Base-by-base conservation (phyloP, 805 yeast species). In the Candida awuae region DNA sequence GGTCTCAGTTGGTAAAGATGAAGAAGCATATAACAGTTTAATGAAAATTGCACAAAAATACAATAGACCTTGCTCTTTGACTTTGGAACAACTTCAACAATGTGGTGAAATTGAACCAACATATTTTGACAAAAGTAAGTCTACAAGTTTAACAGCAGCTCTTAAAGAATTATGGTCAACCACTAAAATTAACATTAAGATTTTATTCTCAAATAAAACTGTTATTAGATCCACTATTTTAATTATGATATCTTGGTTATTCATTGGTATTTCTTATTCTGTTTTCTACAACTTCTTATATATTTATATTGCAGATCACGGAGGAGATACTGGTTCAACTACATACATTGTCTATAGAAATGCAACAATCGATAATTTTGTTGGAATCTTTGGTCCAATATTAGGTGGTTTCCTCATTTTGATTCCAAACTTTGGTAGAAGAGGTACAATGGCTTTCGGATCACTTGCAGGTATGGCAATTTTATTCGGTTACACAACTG, bases 401-500 rank as follows among this genome's bases (percentile, higher is more conserved):
- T 55, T 74, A 32, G 80, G 75, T 4, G 76, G 73, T 35, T 57
- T 47, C 27, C 39, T 67, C 25, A 47, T 58, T 26, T 16, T 37
- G 28, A 50, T 58, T 20, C 63, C 63, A 8, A 43, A 36, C 19
- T 59, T 75, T 23, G 80, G 82, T 6, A 64, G 82, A 54, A 67
- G 75, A 49, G 82, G 82, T 8, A 67, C 79, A 1, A 63, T 77
- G 66, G 58, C 61, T 1, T 56, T 65, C 26, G 77, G 82, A 18
- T 67, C 77, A 6, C 19, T 77, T 3, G 52, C 73, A 25, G 65
- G 78, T 0, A 79, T 79, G 61, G 72, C 75, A 2, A 66, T 78
- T 33, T 54, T 79, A 41, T 77, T 77, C 50, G 77, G 77, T 33
- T 77, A 79, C 46, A 78, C 84, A 12, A 72, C 79, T 3, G 78